Evolutionary conservation across 2,329 filamentous ascomycete genomes (phyloP).

Genomic region (Penicillium fuscoglaucum): DNA sequence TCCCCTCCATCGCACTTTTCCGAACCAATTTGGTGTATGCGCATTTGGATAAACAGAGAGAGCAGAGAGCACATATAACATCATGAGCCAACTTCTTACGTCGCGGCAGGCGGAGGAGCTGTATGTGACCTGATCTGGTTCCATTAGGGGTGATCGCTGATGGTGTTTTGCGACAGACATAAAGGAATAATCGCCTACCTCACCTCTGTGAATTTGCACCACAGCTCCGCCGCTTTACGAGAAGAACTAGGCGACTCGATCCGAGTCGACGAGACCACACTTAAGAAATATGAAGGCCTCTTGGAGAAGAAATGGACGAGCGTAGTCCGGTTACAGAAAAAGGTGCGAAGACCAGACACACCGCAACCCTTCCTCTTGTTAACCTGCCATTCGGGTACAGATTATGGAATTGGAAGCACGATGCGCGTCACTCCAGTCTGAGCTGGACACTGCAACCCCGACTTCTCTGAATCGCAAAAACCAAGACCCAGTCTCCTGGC

Average conservation of each 20-base stretch:
- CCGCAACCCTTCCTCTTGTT: constrained; percentile 10
- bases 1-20: constrained; percentile 7
- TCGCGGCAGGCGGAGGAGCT: constrained; percentile 83
- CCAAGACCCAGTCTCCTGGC: constrained; percentile 81
- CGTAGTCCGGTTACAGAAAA: constrained; percentile 91
- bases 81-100: constrained; percentile 74
- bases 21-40: constrained; percentile 18
- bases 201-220: constrained; percentile 68
- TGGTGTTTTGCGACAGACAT: constrained; percentile 59
- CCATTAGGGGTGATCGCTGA: constrained; percentile 13
- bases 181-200: constrained; percentile 93
- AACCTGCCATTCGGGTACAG: constrained; percentile 47
- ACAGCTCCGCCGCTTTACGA: constrained; percentile 69
- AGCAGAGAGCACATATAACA: constrained; percentile 24
- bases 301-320: constrained; percentile 99
- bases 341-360: constrained; percentile 51
- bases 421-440: constrained; percentile 70
- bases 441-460: constrained; percentile 80
- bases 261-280: constrained; percentile 73
- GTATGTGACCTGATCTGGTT: constrained; percentile 54
- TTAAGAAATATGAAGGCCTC: constrained; percentile 91
- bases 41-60: constrained; percentile 19
- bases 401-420: constrained; percentile 90
- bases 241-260: constrained; percentile 71
- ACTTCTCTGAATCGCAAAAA: constrained; percentile 75